Conservation (phyloP, 1,284 basidiomycete species). For the Trichosporon asahii region DNA sequence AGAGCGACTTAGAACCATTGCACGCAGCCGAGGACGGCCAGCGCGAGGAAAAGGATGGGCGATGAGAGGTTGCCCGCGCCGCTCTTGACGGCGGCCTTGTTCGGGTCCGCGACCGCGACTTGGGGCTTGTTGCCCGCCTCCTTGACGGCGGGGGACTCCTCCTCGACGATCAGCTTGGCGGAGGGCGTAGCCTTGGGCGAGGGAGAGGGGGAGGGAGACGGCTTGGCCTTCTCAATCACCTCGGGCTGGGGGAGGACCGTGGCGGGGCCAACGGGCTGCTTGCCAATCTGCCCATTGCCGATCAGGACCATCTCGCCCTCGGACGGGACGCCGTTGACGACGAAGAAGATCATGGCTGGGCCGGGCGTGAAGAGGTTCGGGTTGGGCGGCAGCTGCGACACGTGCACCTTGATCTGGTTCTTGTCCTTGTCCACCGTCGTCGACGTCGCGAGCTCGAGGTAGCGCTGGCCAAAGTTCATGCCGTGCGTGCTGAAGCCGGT, state of each 20-base stretch:
- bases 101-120: background rate
- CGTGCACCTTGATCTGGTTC: conserved; percentile 73
- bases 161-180: background rate
- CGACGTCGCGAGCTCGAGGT: conserved; percentile 69
- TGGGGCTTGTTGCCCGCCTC: conserved; percentile 1
- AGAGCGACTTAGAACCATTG: background rate
- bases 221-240: conserved; percentile 19
- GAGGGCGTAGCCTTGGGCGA: background rate
- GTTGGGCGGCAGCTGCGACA: conserved; percentile 76
- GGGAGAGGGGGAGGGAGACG: background rate
- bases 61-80: background rate
- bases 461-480: conserved; percentile 60
- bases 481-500: conserved; percentile 92
- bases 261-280: conserved; percentile 59
- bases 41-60: background rate
- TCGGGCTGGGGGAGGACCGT: conserved; percentile 57
- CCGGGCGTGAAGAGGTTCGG: conserved; percentile 81
- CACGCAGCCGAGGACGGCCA: background rate
- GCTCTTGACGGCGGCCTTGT: background rate
- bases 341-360: conserved; percentile 74
- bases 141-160: background rate
- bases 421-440: conserved; percentile 69
- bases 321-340: conserved; percentile 77
- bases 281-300: conserved; percentile 70
- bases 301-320: conserved; percentile 69